Base-by-base conservation (phyloP, 257 asterid species). In the Lithospermum erythrorhizon region DNA sequence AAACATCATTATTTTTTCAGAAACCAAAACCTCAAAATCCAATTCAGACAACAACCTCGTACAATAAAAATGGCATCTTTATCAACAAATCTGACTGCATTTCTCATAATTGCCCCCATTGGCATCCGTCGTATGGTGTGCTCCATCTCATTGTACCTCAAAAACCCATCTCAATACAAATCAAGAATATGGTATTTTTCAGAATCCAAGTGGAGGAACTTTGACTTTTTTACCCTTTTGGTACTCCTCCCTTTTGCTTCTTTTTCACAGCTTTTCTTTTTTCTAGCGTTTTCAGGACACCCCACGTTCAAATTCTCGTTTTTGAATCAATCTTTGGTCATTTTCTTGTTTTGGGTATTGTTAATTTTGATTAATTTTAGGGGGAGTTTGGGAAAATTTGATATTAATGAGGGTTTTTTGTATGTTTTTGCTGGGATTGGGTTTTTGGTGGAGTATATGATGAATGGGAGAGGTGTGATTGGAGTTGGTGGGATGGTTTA, bases 111-210 rank as follows among this genome's bases (percentile, higher is more conserved):
- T 53, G 70, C 75, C 24, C 83, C 95, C 14, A 32, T 86, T 3
- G 94, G 94, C 51, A 57, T 76, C 61, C 94, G 85, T 75, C 89
- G 97, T 62, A 79, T 84, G 10, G 21, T 78, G 21, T 75, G 75
- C 66, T 86, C 94, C 21, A 60, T 58, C 53, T 81, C 86, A 62
- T 79, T 84, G 65, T 86, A 82, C 30, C 85, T 84, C 41, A 76
- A 70, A n/a, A 79, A 78, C 76, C 95, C 94, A 59, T 81, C 91
- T 64, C 72, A 76, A 59, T 81, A 71, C 72, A 69, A 79, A 76
- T 86, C 95, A 71, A 82, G 72, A 72, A 53, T 73, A 22, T 89
- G 95, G 97, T 79, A 83, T 67, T 81, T 89, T 68, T 74, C 95
- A 4, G 87, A 83, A 53, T 75, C 82, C 72, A 89, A 76, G 72